phyloP scores from a whole-genome alignment of 768 basidiomycete genomes.

The Hypholoma sublateritium region DNA sequence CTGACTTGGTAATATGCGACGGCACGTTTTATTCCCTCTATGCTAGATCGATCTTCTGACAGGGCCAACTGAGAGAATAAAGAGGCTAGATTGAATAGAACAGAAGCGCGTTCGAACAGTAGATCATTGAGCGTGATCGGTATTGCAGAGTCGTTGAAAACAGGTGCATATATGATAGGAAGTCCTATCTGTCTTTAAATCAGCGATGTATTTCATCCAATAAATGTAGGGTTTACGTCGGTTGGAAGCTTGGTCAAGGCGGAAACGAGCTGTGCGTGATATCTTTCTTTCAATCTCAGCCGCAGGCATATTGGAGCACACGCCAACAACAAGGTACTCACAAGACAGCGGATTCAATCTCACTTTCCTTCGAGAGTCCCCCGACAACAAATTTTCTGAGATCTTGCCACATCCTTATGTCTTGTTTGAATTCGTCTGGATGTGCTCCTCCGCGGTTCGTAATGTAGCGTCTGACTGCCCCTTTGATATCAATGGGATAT shows the following conservation, averaged over 20 bases:
- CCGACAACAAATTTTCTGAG: conserved; percentile 59
- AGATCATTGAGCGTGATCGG: conserved; percentile 72
- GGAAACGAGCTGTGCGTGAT: conserved; percentile 87
- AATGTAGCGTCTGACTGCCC: conserved; percentile 65
- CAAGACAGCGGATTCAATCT: conserved; percentile 54
- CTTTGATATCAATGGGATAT: conserved; percentile 51
- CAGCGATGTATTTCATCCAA: conserved; percentile 2
- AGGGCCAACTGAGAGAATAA: conserved; percentile 82
- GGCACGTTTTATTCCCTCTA: conserved; percentile 85
- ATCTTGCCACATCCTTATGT: conserved; percentile 69
- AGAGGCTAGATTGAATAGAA: conserved; percentile 85
- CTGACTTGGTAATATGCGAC: conserved; percentile 75
- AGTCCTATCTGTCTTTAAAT: conserved; percentile 56
- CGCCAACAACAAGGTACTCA: conserved; percentile 31
- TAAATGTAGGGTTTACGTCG: conserved; percentile 49
- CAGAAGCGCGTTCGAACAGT: conserved; percentile 75
- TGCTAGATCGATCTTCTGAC: conserved; percentile 63
- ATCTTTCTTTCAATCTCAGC: conserved; percentile 46
- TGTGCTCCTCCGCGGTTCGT: conserved; percentile 67
- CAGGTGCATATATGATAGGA: conserved; percentile 71
- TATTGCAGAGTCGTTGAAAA: conserved; percentile 55
- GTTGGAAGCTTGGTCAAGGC: conserved; percentile 82
- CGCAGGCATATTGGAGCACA: neutral
- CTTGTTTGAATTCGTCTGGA: conserved; percentile 81
- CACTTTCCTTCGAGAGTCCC: conserved; percentile 53